Percentiles rank a stretch among this genome's conserved stretches.
Evolutionary conservation across 2,329 filamentous ascomycete genomes (phyloP).

Genomic region (Fusarium subtropicale): DNA sequence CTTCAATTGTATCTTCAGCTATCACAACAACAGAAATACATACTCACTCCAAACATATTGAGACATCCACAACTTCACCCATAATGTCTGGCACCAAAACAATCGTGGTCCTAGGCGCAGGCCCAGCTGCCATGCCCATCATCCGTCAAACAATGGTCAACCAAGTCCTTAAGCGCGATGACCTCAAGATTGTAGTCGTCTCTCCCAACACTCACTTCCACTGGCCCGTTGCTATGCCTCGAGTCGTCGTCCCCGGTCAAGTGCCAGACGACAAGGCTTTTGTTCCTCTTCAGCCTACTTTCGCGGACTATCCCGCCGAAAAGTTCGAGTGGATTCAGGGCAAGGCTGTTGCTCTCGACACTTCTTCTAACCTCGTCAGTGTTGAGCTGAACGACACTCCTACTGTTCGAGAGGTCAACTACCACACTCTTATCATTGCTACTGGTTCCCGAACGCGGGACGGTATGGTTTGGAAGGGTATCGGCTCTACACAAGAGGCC

Average conservation of each 20-base stretch:
- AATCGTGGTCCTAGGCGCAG: slow-evolving; percentile 64
- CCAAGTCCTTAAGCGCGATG: slow-evolving; percentile 53
- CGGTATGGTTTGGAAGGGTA: slow-evolving; percentile 62
- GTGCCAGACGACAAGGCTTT: slow-evolving; percentile 56
- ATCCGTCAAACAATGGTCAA: slow-evolving; percentile 64
- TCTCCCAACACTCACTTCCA: slow-evolving; percentile 62
- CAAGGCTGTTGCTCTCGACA: slow-evolving; percentile 58
- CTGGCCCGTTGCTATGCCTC: slow-evolving; percentile 62
- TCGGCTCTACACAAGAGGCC: slow-evolving; percentile 58
- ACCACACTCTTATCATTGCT: slow-evolving; percentile 66
- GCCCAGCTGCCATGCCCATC: slow-evolving; percentile 59
- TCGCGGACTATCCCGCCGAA: slow-evolving; percentile 59
- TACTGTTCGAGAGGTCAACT: slow-evolving; percentile 54
- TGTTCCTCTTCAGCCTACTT: slow-evolving; percentile 55
- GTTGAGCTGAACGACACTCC: slow-evolving; percentile 53
- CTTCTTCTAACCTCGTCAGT: slow-evolving; percentile 56
- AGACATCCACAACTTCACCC: not conserved
- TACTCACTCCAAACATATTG: not conserved
- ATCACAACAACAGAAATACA: not conserved
- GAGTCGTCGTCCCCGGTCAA: slow-evolving; percentile 61
- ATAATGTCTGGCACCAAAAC: slow-evolving; percentile 49
- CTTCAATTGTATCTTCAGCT: not conserved
- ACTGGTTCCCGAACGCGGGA: slow-evolving; percentile 62
- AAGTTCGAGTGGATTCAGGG: slow-evolving; percentile 66
- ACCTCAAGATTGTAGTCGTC: slow-evolving; percentile 60